Evolutionary conservation across 1,284 basidiomycete species (phyloP), one percentile per base, ranked within the genome.

Genomic region (Wolfiporia cocos): DNA sequence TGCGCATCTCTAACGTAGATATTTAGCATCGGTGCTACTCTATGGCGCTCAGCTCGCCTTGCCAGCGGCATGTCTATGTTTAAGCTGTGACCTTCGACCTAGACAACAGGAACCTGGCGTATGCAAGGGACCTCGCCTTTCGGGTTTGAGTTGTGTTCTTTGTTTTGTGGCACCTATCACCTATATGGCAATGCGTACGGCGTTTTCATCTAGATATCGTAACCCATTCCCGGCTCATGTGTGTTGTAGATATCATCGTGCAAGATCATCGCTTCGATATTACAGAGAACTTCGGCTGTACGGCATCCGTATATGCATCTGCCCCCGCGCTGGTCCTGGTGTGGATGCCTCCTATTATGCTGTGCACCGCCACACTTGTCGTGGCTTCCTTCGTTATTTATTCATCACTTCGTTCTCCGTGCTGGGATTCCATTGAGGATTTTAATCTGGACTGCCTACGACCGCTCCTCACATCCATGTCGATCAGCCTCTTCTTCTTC

Each of bases 251-350:
- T 53, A 55, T 74, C 30, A 59, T 80, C 43, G 75, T 76, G 14
- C 86, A 88, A 58, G 75, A 78, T 46, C 75, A 77, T 61, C 75
- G 86, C 36, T 88, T 85, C 61, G 76, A 83, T 58, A 64, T 89
- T 41, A 60, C 73, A 37, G 62, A 76, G 54, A 69, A 77, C 46
- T 73, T 76, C 48, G 86, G 85, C 12, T 88, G 86, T 58, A 65
- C 68, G 29, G 70, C 81, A 1, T 69, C 81, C 0, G 69, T 73
- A 12, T 76, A 78, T 54, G 67, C 70, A 37, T 78, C 80, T 2
- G 50, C 68, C 1, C 57, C 71, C 7, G 67, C 74, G 0, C 57
- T 82, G 45, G 57, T 77, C 39, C 50, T 86, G 33, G 67, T 83
- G 39, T 78, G 73, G 71, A 48, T 78, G 19, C 78, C 79, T 5